Evolutionary conservation across 306 rosid species (phyloP), one percentile per base, ranked within the genome.

Genomic region (Pyrus bretschneideri): DNA sequence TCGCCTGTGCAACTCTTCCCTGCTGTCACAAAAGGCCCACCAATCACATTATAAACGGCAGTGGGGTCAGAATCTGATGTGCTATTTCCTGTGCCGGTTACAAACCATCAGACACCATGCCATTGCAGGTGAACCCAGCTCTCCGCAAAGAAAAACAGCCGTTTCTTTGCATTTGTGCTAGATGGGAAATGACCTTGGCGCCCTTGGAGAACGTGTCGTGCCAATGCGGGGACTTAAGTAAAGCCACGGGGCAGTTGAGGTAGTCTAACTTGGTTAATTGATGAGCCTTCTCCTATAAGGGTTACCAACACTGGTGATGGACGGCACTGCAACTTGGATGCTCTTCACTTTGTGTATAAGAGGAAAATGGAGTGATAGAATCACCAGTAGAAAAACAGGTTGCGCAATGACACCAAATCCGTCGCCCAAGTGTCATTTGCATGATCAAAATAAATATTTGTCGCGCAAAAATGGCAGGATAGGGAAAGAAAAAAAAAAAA

Each of bases 131-230:
- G 70, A 76, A 46, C 67, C 55, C 52, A 65, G 65, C 65, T 59
- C 78, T 10, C n/a, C 55, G 33, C 76, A 23, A 51, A 55, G 31
- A 38, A 58, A 51, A 52, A n/a, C 38, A 74, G 67, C 52, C 57
- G 81, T 81, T 86, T 81, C 85, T 1, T 55, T 7, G 60, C 60
- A 19, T 5, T 21, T 55, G 6, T 33, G 49, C 14, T 33, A 19
- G 18, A 35, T 8, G 13, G 19, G 23, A 62, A 79, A 80, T 58
- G 72, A 78, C 81, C 51, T 62, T 52, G 11, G 6, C 65, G 71
- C 69, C 87, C 75, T 70, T 44, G 9, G 40, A 70, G 19, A 62
- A 15, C 22, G 60, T 54, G 60, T 54, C 29, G 25, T 19, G 60
- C 60, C 60, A 54, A 54, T 19, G 25, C 9, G 60, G 22, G 22